These are phyloP conservation scores for Solanum sejunctum DNA, from an alignment of 257 asterid species.

Conservation along the genomic window DNA sequence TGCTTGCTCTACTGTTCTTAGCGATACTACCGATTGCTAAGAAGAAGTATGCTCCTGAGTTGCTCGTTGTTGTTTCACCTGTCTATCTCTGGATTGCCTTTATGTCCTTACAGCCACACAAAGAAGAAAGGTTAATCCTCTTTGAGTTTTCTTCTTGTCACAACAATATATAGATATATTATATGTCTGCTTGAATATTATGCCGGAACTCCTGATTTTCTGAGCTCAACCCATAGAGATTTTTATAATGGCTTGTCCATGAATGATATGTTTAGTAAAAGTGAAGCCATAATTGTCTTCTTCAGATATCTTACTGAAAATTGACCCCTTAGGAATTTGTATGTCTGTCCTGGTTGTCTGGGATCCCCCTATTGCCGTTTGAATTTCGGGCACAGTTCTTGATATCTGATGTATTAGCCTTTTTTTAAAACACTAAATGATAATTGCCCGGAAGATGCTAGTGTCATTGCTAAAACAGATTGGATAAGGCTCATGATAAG, in stretches of 20 bases:
- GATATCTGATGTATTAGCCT: not conserved
- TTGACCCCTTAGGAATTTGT: not conserved
- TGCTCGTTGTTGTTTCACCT: constrained; percentile 73
- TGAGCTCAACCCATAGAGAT: not conserved
- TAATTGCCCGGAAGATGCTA: not conserved
- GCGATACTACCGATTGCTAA: constrained; percentile 63
- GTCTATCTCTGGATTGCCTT: constrained; percentile 86
- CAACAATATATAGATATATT: not conserved
- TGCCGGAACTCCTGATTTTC: not conserved
- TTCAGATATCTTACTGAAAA: not conserved
- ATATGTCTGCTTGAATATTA: not conserved
- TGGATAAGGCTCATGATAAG: not conserved
- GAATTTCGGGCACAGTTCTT: not conserved
- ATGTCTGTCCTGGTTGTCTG: not conserved
- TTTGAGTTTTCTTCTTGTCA: not conserved
- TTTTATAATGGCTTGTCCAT: not conserved
- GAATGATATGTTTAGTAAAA: not conserved
- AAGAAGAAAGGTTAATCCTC: constrained; percentile 82
- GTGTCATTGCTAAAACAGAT: not conserved
- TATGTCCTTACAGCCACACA: constrained; percentile 98
- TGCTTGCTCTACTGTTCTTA: constrained; percentile 74
- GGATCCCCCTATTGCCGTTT: not conserved
- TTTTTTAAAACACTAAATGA: not conserved
- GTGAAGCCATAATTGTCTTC: not conserved
- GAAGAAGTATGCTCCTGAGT: constrained; percentile 73